A percentile compares a stretch with the other conserved stretches of the same genome.
These are phyloP conservation scores for Tricladium varicosporioides DNA, from an alignment of 2,329 filamentous ascomycete genomes.

Conservation along the genomic window DNA sequence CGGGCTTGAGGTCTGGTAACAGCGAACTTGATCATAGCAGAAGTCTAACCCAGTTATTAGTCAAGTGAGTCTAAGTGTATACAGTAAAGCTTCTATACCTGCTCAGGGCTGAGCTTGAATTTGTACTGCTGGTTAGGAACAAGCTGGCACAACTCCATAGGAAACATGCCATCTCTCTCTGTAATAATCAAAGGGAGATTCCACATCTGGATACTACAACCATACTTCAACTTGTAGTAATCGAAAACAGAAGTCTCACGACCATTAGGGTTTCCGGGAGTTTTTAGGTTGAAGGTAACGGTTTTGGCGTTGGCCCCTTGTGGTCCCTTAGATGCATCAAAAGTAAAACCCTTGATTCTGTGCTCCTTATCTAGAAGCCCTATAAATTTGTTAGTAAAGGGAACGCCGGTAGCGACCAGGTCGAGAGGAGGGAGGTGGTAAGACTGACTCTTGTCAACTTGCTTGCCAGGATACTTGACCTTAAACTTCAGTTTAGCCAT, in stretches of 20 bases:
- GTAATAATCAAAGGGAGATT: slow-evolving; percentile 58
- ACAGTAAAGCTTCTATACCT: slow-evolving; percentile 32
- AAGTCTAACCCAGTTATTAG: slow-evolving; percentile 54
- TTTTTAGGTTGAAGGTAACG: slow-evolving; percentile 54
- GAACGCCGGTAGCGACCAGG: neutral
- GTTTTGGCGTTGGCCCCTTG: slow-evolving; percentile 50
- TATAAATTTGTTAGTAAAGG: neutral
- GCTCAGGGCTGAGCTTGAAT: slow-evolving; percentile 56
- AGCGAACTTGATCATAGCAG: slow-evolving; percentile 89
- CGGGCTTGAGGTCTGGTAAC: slow-evolving; percentile 73
- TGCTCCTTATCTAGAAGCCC: slow-evolving; percentile 44
- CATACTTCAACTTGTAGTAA: slow-evolving; percentile 57
- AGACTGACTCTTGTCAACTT: slow-evolving; percentile 28
- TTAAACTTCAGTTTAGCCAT: slow-evolving; percentile 55
- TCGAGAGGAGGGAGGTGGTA: neutral
- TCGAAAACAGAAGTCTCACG: slow-evolving; percentile 43
- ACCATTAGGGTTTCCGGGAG: slow-evolving; percentile 41
- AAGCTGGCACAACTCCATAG: slow-evolving; percentile 58
- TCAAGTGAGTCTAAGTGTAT: neutral
- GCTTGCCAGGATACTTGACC: slow-evolving; percentile 52
- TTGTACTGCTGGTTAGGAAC: slow-evolving; percentile 57
- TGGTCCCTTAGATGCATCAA: slow-evolving; percentile 38
- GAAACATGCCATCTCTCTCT: slow-evolving; percentile 52
- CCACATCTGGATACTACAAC: slow-evolving; percentile 44
- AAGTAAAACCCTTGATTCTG: slow-evolving; percentile 51